Conservation (phyloP, 2,329 filamentous ascomycete species). For the Chaetomiaceae sp. region DNA sequence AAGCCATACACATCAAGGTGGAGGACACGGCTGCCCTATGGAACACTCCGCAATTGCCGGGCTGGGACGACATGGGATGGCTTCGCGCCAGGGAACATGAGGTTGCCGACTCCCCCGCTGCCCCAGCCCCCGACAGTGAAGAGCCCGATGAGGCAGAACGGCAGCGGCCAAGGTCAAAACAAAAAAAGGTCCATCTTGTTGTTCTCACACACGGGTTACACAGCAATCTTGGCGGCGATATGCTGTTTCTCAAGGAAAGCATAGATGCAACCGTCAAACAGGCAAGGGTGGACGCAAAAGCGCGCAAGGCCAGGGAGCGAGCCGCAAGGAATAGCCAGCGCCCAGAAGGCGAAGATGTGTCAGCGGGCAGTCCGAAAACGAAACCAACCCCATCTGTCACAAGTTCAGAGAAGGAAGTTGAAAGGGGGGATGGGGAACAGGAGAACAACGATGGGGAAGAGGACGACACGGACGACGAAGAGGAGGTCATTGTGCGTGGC, state of each 20-base stretch:
- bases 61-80: conserved; percentile 43
- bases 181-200: conserved; percentile 83
- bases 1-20: conserved; percentile 69
- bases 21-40: conserved; percentile 88
- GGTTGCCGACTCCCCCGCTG: conserved; percentile 13
- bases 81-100: conserved; percentile 21
- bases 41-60: conserved; percentile 83
- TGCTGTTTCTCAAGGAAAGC: conserved; percentile 96
- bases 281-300: conserved; percentile 64
- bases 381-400: too few species aligned
- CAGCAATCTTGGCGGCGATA: conserved; percentile 91
- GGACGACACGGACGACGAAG: conserved; percentile 42
- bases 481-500: conserved; percentile 83
- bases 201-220: conserved; percentile 91
- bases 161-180: conserved; percentile 38
- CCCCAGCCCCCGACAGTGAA: conserved; percentile 9
- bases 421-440: too few species aligned
- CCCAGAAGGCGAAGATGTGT: conserved; percentile 7
- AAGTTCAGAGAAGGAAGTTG: not conserved
- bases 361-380: conserved; percentile 15
- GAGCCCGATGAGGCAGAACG: conserved; percentile 22
- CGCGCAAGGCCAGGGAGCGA: conserved; percentile 50
- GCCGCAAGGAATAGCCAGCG: conserved; percentile 29
- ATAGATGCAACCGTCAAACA: conserved; percentile 80
- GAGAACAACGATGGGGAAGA: conserved; percentile 23